phyloP scores from a whole-genome alignment of 106 monocot species.

The Acorus gramineus region DNA sequence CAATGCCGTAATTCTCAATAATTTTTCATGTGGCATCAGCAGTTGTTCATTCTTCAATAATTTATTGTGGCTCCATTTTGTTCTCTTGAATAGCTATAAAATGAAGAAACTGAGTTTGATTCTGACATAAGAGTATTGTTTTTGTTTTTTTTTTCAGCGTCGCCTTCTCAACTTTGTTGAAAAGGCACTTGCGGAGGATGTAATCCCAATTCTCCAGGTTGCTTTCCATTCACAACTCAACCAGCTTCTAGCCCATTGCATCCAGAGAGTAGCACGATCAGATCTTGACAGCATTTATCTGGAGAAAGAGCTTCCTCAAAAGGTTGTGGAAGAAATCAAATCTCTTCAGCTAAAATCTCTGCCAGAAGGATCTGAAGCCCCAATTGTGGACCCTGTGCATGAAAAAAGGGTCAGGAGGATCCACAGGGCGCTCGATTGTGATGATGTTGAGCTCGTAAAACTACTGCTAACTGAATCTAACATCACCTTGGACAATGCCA shows the following conservation, averaged over 20 bases:
- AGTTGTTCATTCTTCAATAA: too few relatives aligned
- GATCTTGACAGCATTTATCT: constrained; percentile 8
- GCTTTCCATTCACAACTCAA: background rate
- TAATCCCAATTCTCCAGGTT: background rate
- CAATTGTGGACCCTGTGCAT: background rate
- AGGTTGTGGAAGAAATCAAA: constrained; percentile 6
- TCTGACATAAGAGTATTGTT: background rate
- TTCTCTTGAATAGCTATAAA: too few relatives aligned
- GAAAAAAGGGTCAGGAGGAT: constrained; percentile 6
- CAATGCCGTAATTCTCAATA: too few relatives aligned
- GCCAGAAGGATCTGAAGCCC: background rate
- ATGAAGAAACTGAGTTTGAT: background rate
- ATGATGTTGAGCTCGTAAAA: constrained; percentile 10
- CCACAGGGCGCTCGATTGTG: constrained; percentile 13
- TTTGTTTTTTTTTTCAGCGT: background rate
- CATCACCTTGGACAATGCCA: constrained; percentile 3
- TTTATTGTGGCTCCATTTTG: too few relatives aligned
- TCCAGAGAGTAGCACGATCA: constrained; percentile 1
- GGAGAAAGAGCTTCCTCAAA: constrained; percentile 4
- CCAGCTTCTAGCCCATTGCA: background rate
- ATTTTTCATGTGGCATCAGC: too few relatives aligned
- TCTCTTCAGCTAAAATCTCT: background rate
- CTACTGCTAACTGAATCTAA: constrained; percentile 6
- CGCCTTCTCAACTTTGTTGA: background rate
- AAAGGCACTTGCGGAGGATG: background rate